Conservation (phyloP, 495 filamentous ascomycete species). For the Podospora fimiseda region DNA sequence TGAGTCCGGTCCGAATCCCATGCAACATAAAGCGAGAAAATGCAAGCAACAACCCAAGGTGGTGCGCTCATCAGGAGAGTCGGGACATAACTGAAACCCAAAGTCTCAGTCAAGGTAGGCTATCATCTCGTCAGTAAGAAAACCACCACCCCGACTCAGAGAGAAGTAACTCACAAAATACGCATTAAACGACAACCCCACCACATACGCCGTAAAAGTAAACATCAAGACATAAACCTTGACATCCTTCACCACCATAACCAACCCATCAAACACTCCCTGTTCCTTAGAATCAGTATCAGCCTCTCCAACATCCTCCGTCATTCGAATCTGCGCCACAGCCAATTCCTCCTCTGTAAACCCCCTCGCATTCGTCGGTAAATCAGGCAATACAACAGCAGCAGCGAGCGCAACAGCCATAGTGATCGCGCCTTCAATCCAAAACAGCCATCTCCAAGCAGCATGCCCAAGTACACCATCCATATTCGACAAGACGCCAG, state of each 20-base stretch:
- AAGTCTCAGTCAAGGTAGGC: slow-evolving; percentile 69
- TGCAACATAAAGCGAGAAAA: slow-evolving; percentile 62
- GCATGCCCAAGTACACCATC: slow-evolving; percentile 39
- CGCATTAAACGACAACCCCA: slow-evolving; percentile 42
- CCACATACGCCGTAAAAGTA: slow-evolving; percentile 35
- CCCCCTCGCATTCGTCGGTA: slow-evolving; percentile 63
- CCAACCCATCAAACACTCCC: slow-evolving; percentile 56
- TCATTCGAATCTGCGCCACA: slow-evolving; percentile 60
- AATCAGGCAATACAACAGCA: slow-evolving; percentile 63
- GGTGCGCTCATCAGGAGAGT: slow-evolving; percentile 72
- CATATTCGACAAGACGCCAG: slow-evolving; percentile 48
- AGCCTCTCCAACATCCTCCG: slow-evolving; percentile 70
- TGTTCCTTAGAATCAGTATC: slow-evolving; percentile 56
- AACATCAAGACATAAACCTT: slow-evolving; percentile 56
- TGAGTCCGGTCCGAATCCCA: slow-evolving; percentile 71
- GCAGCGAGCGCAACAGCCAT: slow-evolving; percentile 38
- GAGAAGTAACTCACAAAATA: slow-evolving; percentile 42
- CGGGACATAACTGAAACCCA: slow-evolving; percentile 59
- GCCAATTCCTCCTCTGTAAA: slow-evolving; percentile 61
- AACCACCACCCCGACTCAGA: slow-evolving; percentile 17
- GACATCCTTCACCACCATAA: slow-evolving; percentile 62
- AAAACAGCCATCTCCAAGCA: slow-evolving; percentile 63
- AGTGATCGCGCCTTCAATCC: slow-evolving; percentile 58
- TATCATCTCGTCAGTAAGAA: slow-evolving; percentile 55
- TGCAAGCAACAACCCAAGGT: slow-evolving; percentile 62